A percentile compares a stretch with the other conserved stretches of the same genome.
Conservation (phyloP, 805 yeast species). For the Yamadazyma kitorensis region DNA sequence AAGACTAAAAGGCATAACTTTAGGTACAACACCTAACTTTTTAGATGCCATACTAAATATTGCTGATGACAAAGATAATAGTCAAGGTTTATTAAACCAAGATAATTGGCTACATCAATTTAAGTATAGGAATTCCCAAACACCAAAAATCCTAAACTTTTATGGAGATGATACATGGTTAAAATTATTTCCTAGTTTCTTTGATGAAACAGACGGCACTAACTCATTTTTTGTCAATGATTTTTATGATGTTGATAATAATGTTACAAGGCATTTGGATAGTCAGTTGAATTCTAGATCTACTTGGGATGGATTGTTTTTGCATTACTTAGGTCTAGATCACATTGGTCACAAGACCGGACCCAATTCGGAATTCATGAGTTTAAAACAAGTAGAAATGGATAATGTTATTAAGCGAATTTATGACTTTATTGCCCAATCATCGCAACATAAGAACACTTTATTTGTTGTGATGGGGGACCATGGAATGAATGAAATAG, state of each 20-base stretch:
- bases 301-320: constrained; percentile 80
- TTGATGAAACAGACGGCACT: constrained; percentile 76
- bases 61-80: constrained; percentile 79
- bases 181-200: constrained; percentile 63
- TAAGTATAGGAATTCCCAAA: constrained; percentile 16
- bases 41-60: constrained; percentile 91
- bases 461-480: constrained; percentile 82
- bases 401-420: constrained; percentile 59
- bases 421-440: constrained; percentile 29
- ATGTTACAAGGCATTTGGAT: constrained; percentile 85
- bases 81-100: constrained; percentile 65
- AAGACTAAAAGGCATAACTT: constrained; percentile 85
- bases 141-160: constrained; percentile 58
- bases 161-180: constrained; percentile 99
- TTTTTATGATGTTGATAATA: constrained; percentile 88
- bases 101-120: constrained; percentile 89
- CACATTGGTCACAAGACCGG: constrained; percentile 99
- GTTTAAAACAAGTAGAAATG: constrained; percentile 81
- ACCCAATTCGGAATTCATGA: constrained; percentile 77
- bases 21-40: constrained; percentile 93
- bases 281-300: constrained; percentile 44
- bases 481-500: constrained; percentile 95
- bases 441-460: constrained; percentile 36
- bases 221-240: constrained; percentile 93
- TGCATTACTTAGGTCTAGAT: constrained; percentile 92